phyloP scores from a whole-genome alignment of 2,329 filamentous ascomycete species.

The Fusarium sp. region DNA sequence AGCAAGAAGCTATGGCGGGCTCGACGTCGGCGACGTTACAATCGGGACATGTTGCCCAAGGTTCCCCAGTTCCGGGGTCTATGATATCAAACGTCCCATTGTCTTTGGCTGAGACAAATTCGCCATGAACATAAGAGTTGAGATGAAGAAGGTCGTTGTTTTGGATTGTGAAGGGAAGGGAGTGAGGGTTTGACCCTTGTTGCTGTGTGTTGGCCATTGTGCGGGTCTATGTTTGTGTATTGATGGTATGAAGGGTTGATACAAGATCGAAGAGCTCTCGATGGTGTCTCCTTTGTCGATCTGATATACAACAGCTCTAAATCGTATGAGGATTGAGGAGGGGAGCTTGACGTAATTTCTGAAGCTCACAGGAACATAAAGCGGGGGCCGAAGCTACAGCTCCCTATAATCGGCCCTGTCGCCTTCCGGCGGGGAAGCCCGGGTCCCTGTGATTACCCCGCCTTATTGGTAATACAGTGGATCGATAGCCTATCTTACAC shows the following conservation, averaged over 20 bases:
- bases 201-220: neutral
- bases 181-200: neutral
- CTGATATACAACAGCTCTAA: neutral
- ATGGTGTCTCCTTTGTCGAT: too few relatives aligned
- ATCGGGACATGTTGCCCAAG: slow-evolving; percentile 9
- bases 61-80: neutral
- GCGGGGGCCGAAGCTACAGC: neutral
- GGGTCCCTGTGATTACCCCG: neutral
- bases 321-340: neutral
- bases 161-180: neutral
- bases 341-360: neutral
- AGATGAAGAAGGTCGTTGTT: neutral
- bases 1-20: neutral
- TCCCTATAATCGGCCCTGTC: neutral
- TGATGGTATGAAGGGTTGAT: neutral
- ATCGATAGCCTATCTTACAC: neutral
- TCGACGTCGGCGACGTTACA: slow-evolving; percentile 46
- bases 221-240: neutral
- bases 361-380: neutral
- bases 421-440: neutral
- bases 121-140: neutral
- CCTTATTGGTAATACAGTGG: neutral
- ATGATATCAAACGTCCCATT: neutral
- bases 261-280: too few relatives aligned
- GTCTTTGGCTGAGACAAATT: neutral